Percentiles rank a stretch among this genome's conserved stretches.
Evolutionary conservation across 306 rosid genomes (phyloP).

Genomic region (Acacia crassicarpa): DNA sequence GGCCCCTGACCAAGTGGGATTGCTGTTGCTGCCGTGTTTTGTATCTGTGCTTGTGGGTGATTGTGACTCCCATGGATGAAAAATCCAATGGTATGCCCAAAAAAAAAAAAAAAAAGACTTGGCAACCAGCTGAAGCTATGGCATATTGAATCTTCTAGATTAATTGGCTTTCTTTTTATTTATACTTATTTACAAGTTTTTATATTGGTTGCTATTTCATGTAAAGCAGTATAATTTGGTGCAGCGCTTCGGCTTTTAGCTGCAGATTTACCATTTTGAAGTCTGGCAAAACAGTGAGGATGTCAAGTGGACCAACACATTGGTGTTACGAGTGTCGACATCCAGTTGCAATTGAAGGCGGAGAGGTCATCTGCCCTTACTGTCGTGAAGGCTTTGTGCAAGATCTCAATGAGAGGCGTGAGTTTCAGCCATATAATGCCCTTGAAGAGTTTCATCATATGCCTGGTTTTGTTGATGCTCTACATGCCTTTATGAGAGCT

Average conservation of each 20-base stretch:
- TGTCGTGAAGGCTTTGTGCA: constrained; percentile 66
- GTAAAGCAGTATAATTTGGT: constrained; percentile 14
- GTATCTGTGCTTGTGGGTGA: neutral
- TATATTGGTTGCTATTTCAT: constrained; percentile 2
- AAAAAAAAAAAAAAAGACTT: neutral
- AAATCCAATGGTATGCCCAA: neutral
- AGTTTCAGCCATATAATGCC: constrained; percentile 25
- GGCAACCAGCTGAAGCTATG: neutral
- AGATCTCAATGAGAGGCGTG: constrained; percentile 55
- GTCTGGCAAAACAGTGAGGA: constrained; percentile 36
- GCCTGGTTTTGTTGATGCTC: constrained; percentile 55
- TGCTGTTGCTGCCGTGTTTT: neutral
- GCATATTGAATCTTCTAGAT: constrained; percentile 11
- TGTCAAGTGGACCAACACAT: constrained; percentile 71
- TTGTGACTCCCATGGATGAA: neutral
- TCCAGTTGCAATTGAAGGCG: constrained; percentile 48
- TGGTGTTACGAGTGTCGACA: constrained; percentile 69
- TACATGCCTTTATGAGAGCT: constrained; percentile 50
- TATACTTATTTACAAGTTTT: constrained; percentile 3
- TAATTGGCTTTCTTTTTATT: neutral
- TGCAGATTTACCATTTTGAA: constrained; percentile 13
- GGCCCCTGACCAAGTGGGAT: neutral
- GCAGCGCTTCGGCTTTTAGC: constrained; percentile 20
- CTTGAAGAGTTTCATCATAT: constrained; percentile 40
- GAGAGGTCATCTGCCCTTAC: constrained; percentile 48